These are phyloP conservation scores for Hyaloperonospora arabidopsidis DNA, from an alignment of 352 stramenopile species.

Conservation along the genomic window DNA sequence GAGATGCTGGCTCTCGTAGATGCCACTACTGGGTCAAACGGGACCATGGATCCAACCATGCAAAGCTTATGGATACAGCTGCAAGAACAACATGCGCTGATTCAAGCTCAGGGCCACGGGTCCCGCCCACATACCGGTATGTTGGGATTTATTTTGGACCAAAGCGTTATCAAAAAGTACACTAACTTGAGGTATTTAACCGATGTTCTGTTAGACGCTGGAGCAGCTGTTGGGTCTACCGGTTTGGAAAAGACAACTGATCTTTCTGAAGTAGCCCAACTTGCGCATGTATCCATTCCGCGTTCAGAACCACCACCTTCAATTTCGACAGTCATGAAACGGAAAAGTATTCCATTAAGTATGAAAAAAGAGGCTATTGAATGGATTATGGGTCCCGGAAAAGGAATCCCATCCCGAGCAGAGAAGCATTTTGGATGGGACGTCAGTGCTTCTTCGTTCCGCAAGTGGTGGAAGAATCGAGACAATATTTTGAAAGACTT, in stretches of 20 bases:
- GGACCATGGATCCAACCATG: constrained; percentile 35
- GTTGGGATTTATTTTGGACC: background rate
- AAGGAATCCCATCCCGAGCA: constrained; percentile 56
- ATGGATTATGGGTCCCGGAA: constrained; percentile 67
- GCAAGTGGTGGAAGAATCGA: constrained; percentile 82
- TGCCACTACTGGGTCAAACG: constrained; percentile 29
- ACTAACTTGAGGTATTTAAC: constrained; percentile 15
- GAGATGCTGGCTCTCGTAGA: constrained; percentile 54
- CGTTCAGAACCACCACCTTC: background rate
- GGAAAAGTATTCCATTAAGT: constrained; percentile 71
- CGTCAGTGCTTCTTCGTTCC: constrained; percentile 67
- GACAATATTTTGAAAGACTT: constrained; percentile 71
- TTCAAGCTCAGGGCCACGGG: constrained; percentile 17
- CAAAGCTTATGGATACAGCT: constrained; percentile 57
- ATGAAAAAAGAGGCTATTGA: constrained; percentile 81
- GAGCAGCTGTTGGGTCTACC: constrained; percentile 11
- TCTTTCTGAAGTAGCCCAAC: background rate
- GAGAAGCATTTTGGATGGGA: constrained; percentile 80
- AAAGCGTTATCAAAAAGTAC: no score
- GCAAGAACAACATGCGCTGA: constrained; percentile 27
- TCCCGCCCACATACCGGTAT: constrained; percentile 5
- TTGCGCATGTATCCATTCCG: background rate
- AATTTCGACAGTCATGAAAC: constrained; percentile 29
- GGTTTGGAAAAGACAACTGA: constrained; percentile 7
- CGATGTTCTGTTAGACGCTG: constrained; percentile 25